Percentiles rank a stretch among this genome's conserved stretches.
Conservation (phyloP, 1,284 basidiomycete species). For the Apiotrichum mycotoxinovorans region DNA sequence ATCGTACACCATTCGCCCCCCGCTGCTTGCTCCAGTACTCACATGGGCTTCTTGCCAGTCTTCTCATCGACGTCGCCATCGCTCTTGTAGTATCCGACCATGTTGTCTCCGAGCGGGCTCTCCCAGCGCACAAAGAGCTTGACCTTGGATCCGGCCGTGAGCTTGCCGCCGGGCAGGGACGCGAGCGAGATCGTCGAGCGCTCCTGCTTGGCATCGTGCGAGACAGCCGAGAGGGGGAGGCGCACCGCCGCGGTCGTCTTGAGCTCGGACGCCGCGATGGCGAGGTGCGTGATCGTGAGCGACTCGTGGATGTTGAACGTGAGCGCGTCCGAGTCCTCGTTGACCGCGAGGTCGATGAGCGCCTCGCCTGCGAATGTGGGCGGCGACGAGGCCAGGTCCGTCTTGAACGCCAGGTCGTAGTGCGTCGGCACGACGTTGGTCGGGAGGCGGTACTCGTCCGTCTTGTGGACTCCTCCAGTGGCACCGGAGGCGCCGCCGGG, state of each 20-base stretch:
- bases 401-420: constrained; percentile 77
- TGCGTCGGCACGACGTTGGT: constrained; percentile 61
- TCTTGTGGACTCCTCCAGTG: constrained; percentile 9
- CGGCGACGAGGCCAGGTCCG: constrained; percentile 68
- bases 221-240: constrained; percentile 48
- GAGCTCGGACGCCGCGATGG: constrained; percentile 61
- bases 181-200: constrained; percentile 62
- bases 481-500: constrained; percentile 30
- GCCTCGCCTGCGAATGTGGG: constrained; percentile 69
- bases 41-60: constrained; percentile 51
- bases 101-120: constrained; percentile 62
- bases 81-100: constrained; percentile 55
- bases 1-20: not conserved
- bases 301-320: constrained; percentile 66
- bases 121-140: constrained; percentile 51
- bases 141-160: constrained; percentile 62
- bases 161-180: constrained; percentile 62
- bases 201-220: constrained; percentile 62
- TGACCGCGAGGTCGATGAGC: constrained; percentile 71
- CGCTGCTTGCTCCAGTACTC: constrained; percentile 11
- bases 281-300: constrained; percentile 65
- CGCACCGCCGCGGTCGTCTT: constrained; percentile 57
- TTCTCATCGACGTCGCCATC: constrained; percentile 52
- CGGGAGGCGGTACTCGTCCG: constrained; percentile 66
- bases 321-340: constrained; percentile 61